Conservation (phyloP, 305 asterid species). For the Fraxinus floribunda region DNA sequence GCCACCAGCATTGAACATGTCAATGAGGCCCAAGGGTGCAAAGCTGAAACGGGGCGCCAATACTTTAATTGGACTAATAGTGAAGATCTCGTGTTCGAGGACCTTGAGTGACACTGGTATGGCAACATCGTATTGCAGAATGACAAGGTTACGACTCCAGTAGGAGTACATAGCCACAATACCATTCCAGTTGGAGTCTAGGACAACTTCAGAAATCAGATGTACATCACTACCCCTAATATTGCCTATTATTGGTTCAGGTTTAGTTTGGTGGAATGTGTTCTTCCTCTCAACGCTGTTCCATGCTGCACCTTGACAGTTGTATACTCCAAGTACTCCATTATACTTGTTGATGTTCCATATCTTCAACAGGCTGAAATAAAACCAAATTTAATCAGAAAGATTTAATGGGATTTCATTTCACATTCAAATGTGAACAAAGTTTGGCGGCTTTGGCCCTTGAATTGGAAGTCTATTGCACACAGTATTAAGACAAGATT, state of each 20-base stretch:
- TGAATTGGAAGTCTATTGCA: not conserved
- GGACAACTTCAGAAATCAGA: slow-evolving; percentile 55
- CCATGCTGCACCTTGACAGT: slow-evolving; percentile 99
- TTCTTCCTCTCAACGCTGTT: slow-evolving; percentile 69
- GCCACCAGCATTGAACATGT: slow-evolving; percentile 80
- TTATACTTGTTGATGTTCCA: slow-evolving; percentile 94
- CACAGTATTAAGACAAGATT: not conserved
- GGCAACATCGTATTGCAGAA: slow-evolving; percentile 50
- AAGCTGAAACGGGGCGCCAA: slow-evolving; percentile 48
- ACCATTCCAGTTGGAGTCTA: slow-evolving; percentile 63
- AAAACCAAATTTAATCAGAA: slow-evolving; percentile 15
- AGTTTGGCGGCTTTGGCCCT: not conserved
- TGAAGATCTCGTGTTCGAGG: slow-evolving; percentile 72
- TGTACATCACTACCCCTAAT: slow-evolving; percentile 72
- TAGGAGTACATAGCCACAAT: slow-evolving; percentile 60
- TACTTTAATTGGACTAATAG: slow-evolving; percentile 59
- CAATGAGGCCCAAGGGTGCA: slow-evolving; percentile 76
- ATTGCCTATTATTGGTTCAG: slow-evolving; percentile 65
- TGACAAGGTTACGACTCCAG: slow-evolving; percentile 30
- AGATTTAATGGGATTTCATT: not conserved
- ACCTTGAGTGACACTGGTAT: slow-evolving; percentile 75
- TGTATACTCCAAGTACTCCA: slow-evolving; percentile 84
- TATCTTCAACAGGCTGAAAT: slow-evolving; percentile 75
- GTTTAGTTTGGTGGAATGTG: slow-evolving; percentile 65
- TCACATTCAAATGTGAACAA: not conserved